Base-by-base conservation (phyloP, 306 rosid genomes). In the Prunus fruticosa region DNA sequence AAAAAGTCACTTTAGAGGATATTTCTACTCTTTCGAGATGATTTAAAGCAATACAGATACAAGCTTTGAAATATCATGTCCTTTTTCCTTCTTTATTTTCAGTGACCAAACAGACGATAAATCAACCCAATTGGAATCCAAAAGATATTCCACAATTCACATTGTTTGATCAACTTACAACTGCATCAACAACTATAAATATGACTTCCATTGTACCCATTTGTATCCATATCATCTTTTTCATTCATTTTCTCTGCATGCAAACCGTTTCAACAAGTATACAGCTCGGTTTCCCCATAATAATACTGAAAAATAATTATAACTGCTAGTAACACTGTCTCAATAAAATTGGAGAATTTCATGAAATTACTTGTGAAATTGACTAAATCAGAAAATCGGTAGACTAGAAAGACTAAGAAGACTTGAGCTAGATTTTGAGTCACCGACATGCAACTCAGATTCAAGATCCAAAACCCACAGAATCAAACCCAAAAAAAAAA, bases 351-450 rank as follows among this genome's bases (percentile, higher is more conserved):
- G 3, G 11, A 61, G 16, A 25, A 27, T 22, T 30, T 27, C 56
- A 60, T 61, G 12, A 58, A 73, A 6, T 11, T 3, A 11, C n/a
- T 43, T 27, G 20, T 13, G 8, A 12, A 73, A 60, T 27, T 73
- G 77, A 61, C 69, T 63, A 46, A 22, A 73, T 61, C 30, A 61
- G 20, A 23, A 58, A 60, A 61, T n/a, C 19, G 18, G 46, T 73
- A 63, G 77, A 73, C 69, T 9, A 43, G 50, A 73, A 43, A 73
- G 56, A 73, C 76, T 25, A 61, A 60, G 34, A 43, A 73, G 69
- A 61, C 67, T 57, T 45, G 14, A 73, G 12, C 43, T 19, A 60
- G 12, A 32, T 61, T 23, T 27, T 12, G 41, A 43, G 28, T 27
- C 23, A 22, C 43, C 56, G 34, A 8, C n/a, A 73, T 73, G 45